A percentile compares a stretch with the other conserved stretches of the same genome.
Evolutionary conservation across 1,139 yeast species (phyloP).

Genomic region (Magnusiomyces magnusii): DNA sequence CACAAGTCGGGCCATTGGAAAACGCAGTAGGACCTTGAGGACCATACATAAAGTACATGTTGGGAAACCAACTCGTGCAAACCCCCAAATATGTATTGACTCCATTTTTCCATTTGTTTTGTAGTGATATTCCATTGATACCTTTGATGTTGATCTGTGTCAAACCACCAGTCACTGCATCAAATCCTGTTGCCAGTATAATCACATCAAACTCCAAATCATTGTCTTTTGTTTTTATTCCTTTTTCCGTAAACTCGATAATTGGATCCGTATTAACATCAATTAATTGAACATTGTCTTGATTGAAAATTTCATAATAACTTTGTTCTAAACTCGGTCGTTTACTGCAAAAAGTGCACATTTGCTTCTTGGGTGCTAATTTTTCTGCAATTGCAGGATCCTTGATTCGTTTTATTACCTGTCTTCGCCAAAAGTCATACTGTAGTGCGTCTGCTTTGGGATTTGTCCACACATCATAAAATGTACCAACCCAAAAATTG

Average conservation of each 20-base stretch:
- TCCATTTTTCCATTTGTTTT: conserved; percentile 27
- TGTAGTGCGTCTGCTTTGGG: conserved; percentile 23
- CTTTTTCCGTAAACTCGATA: conserved; percentile 24
- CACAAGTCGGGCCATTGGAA: conserved; percentile 29
- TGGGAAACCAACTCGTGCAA: conserved; percentile 26
- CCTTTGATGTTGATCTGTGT: conserved; percentile 25
- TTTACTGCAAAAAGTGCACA: conserved; percentile 29
- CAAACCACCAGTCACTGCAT: conserved; percentile 30
- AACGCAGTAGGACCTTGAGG: conserved; percentile 33
- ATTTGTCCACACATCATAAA: conserved; percentile 24
- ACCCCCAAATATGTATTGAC: conserved; percentile 26
- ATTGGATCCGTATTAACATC: conserved; percentile 27
- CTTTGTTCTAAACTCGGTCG: conserved; percentile 27
- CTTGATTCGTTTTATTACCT: conserved; percentile 23
- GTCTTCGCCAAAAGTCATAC: conserved; percentile 28
- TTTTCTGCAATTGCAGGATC: conserved; percentile 24
- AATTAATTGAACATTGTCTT: conserved; percentile 27
- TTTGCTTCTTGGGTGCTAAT: conserved; percentile 27
- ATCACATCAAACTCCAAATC: conserved; percentile 26
- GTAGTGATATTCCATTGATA: conserved; percentile 19
- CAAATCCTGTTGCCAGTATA: conserved; percentile 32
- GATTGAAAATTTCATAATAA: conserved; percentile 28
- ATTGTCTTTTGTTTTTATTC: conserved; percentile 22
- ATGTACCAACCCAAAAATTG: conserved; percentile 25
- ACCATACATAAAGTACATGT: conserved; percentile 30